Conservation (phyloP, 176 grass and related monocot genomes). For the Lolium perenne region DNA sequence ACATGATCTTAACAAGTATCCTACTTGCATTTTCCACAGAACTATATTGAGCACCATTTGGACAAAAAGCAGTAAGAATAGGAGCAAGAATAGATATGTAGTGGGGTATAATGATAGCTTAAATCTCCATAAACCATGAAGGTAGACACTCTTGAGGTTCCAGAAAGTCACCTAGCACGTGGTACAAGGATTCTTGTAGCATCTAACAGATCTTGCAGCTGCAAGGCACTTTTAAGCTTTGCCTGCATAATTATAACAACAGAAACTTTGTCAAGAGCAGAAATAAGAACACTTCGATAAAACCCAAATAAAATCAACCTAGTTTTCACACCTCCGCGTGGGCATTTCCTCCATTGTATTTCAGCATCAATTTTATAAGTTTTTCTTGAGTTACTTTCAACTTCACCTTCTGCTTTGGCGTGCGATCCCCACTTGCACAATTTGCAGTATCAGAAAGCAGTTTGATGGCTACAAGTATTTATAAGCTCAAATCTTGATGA, state of each 20-base stretch:
- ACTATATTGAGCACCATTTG: constrained; percentile 24
- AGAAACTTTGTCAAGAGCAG: constrained; percentile 16
- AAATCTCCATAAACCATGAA: constrained; percentile 38
- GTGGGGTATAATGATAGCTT: not conserved
- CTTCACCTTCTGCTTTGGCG: constrained; percentile 98
- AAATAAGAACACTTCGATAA: constrained; percentile 42
- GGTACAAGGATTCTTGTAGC: constrained; percentile 94
- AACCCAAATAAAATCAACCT: not conserved
- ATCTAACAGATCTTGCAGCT: constrained; percentile 98
- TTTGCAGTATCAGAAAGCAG: constrained; percentile 49
- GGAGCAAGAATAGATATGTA: not conserved
- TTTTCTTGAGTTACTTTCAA: constrained; percentile 96
- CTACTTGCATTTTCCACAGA: not conserved
- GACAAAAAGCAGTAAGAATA: constrained; percentile 13
- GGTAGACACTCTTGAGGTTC: constrained; percentile 19
- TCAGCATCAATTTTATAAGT: constrained; percentile 92
- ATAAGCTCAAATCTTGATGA: constrained; percentile 19
- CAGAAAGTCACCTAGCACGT: constrained; percentile 66
- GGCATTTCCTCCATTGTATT: constrained; percentile 95
- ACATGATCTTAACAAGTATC: constrained; percentile 15
- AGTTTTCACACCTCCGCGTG: constrained; percentile 59
- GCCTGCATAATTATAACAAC: constrained; percentile 62
- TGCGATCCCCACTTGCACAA: constrained; percentile 86
- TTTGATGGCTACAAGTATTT: not conserved
- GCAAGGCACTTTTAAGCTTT: constrained; percentile 94